Percentiles rank a stretch among this genome's conserved stretches.
Evolutionary conservation across 164 flowering plant genomes (phyloP).

Genomic region (Magnolia officinalis): DNA sequence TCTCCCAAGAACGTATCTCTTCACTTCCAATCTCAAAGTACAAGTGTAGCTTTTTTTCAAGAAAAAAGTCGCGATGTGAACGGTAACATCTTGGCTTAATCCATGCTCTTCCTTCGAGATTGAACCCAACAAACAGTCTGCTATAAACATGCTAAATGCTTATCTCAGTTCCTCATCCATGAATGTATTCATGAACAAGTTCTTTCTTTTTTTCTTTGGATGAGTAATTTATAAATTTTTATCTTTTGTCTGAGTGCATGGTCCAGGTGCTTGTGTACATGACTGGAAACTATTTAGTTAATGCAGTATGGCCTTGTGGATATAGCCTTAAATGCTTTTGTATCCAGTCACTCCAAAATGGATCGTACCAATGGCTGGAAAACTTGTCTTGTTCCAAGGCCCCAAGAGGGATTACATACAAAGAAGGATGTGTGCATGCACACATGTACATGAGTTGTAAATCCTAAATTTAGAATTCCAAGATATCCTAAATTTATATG

Average conservation of each 20-base stretch:
- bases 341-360: too few relatives aligned
- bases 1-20: slow-evolving; percentile 66
- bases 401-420: too few relatives aligned
- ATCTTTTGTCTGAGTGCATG: background rate
- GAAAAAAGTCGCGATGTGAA: slow-evolving; percentile 59
- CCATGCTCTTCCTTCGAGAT: background rate
- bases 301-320: too few relatives aligned
- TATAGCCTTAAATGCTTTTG: too few relatives aligned
- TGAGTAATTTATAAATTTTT: background rate
- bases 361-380: too few relatives aligned
- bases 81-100: slow-evolving; percentile 41
- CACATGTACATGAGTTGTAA: too few relatives aligned
- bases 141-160: background rate
- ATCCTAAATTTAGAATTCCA: too few relatives aligned
- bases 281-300: background rate
- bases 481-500: too few relatives aligned
- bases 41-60: slow-evolving; percentile 68
- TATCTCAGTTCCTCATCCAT: background rate
- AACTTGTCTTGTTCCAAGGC: too few relatives aligned
- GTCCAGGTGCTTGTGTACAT: background rate
- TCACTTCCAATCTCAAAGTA: slow-evolving; percentile 73
- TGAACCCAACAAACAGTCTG: background rate
- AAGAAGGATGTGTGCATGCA: too few relatives aligned
- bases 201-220: background rate
- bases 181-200: background rate